Evolutionary conservation across 1,284 basidiomycete genomes (phyloP), one percentile per base, ranked within the genome.

Genomic region (Lentinus polychrous): DNA sequence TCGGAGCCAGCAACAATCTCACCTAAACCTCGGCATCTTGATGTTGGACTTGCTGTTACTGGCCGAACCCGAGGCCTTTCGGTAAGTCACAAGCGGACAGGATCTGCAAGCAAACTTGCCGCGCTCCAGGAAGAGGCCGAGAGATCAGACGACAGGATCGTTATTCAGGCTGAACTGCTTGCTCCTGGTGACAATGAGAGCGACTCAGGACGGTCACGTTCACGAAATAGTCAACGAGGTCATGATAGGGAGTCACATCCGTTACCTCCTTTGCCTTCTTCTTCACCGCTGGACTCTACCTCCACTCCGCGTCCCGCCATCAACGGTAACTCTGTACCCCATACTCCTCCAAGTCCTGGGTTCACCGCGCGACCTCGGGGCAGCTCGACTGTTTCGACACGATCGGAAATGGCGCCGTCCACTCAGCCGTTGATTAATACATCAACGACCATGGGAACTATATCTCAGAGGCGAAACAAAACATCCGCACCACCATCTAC

Each of bases 401-500:
- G 71, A 4, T 70, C 74, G 41, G 77, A 78, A 52, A 57, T 56
- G 27, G 39, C 48, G 12, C 45, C 55, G n/a, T 51, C 62, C 15
- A 55, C 54, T 43, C 55, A 54, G 49, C 64, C 69, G 12, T 64
- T 81, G 49, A 81, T 85, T 55, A 84, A 80, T 57, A 58, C 74
- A 8, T 75, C 81, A 0, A 78, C 81, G 17, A 70, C 61, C 20
- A 75, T 80, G 62, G 79, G 87, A 24, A 81, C 83, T 18, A 84
- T 91, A 53, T 77, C 71, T 35, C 82, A 83, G 58, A 76, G 89
- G 50, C 71, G 87, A 50, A 72, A 67, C 37, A 86, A 85, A 61
- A 65, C 73, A 23, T 79, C 81, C 33, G 74, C 77, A 3, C 79
- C 82, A 36, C 76, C 80, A n/a, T 71, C 74, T 45, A 66, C 74